A percentile compares a stretch with the other conserved stretches of the same genome.
Evolutionary conservation across 2,329 filamentous ascomycete species (phyloP).

Genomic region (Talaromyces sp.): DNA sequence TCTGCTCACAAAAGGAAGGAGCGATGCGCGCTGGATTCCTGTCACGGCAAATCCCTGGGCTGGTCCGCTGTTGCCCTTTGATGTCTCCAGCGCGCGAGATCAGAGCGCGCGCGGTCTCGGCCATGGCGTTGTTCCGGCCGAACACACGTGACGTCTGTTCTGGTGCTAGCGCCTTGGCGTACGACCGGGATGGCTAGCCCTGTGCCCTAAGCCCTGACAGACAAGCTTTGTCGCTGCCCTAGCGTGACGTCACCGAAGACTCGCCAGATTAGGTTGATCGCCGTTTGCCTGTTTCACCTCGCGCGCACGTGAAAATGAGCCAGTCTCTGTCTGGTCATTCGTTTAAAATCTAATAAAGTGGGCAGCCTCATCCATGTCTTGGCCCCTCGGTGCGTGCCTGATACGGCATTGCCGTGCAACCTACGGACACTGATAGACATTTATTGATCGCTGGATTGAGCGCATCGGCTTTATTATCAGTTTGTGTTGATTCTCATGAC

Average conservation of each 20-base stretch:
- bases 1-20: background rate
- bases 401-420: background rate
- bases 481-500: background rate
- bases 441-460: background rate
- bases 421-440: too few species aligned
- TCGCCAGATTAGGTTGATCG: background rate
- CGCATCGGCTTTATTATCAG: background rate
- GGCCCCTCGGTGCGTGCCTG: background rate
- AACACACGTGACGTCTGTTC: background rate
- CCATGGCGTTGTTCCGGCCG: background rate
- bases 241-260: background rate
- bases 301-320: background rate
- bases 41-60: conserved; percentile 5
- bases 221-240: background rate
- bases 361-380: background rate
- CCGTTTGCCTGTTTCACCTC: background rate
- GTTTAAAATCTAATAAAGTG: background rate
- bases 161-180: background rate
- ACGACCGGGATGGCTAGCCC: background rate
- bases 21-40: conserved; percentile 1
- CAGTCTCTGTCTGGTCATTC: background rate
- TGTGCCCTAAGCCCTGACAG: conserved; percentile 10
- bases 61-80: conserved; percentile 6
- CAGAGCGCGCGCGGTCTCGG: background rate
- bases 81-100: background rate